phyloP scores from a whole-genome alignment of 805 yeast species.

The Kuraishia floccosa region DNA sequence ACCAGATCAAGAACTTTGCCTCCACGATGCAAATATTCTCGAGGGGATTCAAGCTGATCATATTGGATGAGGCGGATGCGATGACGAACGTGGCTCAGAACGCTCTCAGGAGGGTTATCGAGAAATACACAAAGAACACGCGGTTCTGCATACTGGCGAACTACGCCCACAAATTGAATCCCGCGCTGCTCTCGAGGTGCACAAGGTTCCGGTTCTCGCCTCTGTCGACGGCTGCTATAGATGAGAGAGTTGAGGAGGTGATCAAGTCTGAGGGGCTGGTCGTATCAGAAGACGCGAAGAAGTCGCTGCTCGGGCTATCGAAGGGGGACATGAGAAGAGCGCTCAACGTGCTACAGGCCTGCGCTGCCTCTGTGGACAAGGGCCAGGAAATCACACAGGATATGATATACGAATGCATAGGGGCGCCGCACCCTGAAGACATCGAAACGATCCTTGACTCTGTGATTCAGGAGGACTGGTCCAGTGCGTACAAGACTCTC shows the following conservation, averaged over 20 bases:
- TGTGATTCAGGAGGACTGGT: conserved; percentile 81
- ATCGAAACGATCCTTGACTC: conserved; percentile 66
- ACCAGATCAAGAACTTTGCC: conserved; percentile 94
- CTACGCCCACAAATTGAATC: conserved; percentile 90
- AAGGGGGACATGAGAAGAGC: conserved; percentile 97
- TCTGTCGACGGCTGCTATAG: conserved; percentile 53
- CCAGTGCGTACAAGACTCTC: conserved; percentile 59
- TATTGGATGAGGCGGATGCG: conserved; percentile 95
- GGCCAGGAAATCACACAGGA: conserved; percentile 51
- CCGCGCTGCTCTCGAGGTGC: conserved; percentile 90
- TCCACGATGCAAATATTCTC: conserved; percentile 89
- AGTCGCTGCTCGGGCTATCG: conserved; percentile 59
- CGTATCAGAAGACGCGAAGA: conserved; percentile 46
- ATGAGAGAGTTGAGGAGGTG: conserved; percentile 57
- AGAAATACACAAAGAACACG: conserved; percentile 89
- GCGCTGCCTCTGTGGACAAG: conserved; percentile 62
- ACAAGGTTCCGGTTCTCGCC: conserved; percentile 93
- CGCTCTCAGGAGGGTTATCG: conserved; percentile 75
- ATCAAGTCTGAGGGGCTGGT: conserved; percentile 54
- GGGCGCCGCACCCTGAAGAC: conserved; percentile 88
- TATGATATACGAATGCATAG: conserved; percentile 88
- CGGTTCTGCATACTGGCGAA: conserved; percentile 93
- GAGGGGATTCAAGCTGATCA: conserved; percentile 76
- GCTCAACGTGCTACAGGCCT: conserved; percentile 86
- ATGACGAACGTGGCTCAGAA: conserved; percentile 84